These are phyloP conservation scores for Plasmopara muralis DNA, from an alignment of 352 stramenopile species.

Conservation along the genomic window DNA sequence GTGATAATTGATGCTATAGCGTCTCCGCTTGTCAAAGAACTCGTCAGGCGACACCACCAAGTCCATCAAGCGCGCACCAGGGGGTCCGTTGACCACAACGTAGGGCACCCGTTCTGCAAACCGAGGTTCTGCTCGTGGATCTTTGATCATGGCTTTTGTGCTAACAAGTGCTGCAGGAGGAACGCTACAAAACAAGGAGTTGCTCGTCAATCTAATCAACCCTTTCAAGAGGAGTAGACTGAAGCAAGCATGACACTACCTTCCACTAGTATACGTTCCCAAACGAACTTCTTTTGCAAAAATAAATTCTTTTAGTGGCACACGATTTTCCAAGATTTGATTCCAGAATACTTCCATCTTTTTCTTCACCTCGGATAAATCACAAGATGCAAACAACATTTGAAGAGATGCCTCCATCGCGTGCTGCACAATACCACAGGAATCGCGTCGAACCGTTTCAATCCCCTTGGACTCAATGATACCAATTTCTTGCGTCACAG, in stretches of 20 bases:
- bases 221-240: not conserved
- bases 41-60: constrained; percentile 84
- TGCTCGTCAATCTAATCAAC: not conserved
- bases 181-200: constrained; percentile 28
- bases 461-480: constrained; percentile 89
- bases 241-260: constrained; percentile 12
- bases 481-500: constrained; percentile 33
- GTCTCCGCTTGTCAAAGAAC: constrained; percentile 37
- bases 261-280: constrained; percentile 67
- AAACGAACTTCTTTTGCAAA: constrained; percentile 84
- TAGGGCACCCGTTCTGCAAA: constrained; percentile 87
- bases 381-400: constrained; percentile 57
- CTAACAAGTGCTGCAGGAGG: constrained; percentile 75
- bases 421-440: constrained; percentile 82
- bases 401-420: constrained; percentile 60
- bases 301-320: constrained; percentile 73
- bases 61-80: constrained; percentile 83
- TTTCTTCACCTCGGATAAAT: constrained; percentile 67
- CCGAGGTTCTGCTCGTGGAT: constrained; percentile 65
- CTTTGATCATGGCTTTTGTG: constrained; percentile 70
- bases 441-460: constrained; percentile 90
- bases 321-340: constrained; percentile 52
- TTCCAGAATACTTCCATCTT: constrained; percentile 57
- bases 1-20: constrained; percentile 80
- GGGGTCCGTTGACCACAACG: constrained; percentile 85